Evolutionary conservation across 169 alveolate species (phyloP).

Genomic region (Plasmodium gonderi): DNA sequence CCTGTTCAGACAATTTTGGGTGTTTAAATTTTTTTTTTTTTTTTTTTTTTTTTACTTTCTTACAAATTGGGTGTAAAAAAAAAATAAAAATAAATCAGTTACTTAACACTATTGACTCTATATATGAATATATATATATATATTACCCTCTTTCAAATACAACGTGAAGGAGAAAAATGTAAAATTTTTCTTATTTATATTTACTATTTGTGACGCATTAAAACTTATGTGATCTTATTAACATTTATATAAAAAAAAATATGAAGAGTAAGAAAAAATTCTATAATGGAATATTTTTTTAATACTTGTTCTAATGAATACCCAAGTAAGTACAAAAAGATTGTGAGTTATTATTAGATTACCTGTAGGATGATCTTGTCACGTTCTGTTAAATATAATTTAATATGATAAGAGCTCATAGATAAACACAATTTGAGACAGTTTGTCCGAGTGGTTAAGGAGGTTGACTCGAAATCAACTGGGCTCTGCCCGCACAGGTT

Average conservation of each 20-base stretch:
- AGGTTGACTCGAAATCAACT: conserved; percentile 91
- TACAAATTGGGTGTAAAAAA: neutral
- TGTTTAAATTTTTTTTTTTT: neutral
- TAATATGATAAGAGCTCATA: neutral
- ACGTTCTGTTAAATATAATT: neutral
- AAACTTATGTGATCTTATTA: too few relatives aligned
- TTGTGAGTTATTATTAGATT: neutral
- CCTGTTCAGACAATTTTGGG: neutral
- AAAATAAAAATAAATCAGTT: neutral
- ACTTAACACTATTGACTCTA: too few relatives aligned
- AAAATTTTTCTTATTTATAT: too few relatives aligned
- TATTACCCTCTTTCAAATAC: too few relatives aligned
- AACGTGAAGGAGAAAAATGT: too few relatives aligned
- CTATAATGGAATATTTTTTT: too few relatives aligned
- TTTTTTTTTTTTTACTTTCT: neutral
- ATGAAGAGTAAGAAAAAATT: too few relatives aligned
- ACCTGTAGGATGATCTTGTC: neutral
- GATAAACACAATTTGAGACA: conserved; percentile 62
- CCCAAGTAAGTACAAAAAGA: too few relatives aligned
- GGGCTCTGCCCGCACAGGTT: conserved; percentile 99
- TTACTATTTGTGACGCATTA: too few relatives aligned
- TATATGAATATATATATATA: too few relatives aligned
- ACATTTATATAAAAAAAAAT: too few relatives aligned
- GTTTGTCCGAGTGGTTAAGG: conserved; percentile 92
- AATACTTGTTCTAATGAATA: too few relatives aligned